These are phyloP conservation scores for Periconia digitata DNA, from an alignment of 2,329 filamentous ascomycete species.

Conservation along the genomic window DNA sequence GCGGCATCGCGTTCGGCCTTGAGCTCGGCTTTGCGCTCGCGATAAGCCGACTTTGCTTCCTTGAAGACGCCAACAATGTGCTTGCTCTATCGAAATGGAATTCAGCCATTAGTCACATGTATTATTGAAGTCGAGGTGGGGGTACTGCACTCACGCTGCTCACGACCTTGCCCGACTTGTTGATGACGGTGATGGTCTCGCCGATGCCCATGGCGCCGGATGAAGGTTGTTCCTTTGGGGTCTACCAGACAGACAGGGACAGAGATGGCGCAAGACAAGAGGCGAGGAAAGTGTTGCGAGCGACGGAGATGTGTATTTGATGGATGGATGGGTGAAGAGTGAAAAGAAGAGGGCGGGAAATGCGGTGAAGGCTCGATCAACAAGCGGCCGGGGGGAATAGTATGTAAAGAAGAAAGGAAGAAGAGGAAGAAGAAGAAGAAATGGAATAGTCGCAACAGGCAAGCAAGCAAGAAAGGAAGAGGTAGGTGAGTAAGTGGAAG, in stretches of 20 bases:
- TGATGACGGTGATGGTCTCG: conserved; percentile 86
- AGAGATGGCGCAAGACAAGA: no score
- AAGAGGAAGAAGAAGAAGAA: not conserved
- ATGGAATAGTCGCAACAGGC: conserved; percentile 8
- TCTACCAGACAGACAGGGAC: conserved; percentile 19
- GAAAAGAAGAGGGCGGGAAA: no score
- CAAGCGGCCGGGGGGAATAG: not conserved
- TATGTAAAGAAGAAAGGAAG: not conserved
- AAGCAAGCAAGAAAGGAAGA: conserved; percentile 4
- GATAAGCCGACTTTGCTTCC: conserved; percentile 85
- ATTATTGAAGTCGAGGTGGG: conserved; percentile 1
- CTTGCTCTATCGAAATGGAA: no score
- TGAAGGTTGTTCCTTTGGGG: not conserved
- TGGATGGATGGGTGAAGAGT: no score
- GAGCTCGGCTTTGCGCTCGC: conserved; percentile 82
- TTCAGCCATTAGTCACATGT: no score
- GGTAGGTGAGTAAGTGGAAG: conserved; percentile 1
- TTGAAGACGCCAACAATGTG: conserved; percentile 89
- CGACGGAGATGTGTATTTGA: no score
- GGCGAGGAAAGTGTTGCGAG: no score
- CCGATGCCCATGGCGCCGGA: conserved; percentile 46
- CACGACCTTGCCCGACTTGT: conserved; percentile 88
- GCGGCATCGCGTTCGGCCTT: conserved; percentile 67
- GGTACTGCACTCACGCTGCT: conserved; percentile 67
- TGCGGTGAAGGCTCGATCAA: not conserved